These are phyloP conservation scores for Coniochaeta sp. DNA, from an alignment of 2,329 filamentous ascomycete genomes.

Conservation along the genomic window DNA sequence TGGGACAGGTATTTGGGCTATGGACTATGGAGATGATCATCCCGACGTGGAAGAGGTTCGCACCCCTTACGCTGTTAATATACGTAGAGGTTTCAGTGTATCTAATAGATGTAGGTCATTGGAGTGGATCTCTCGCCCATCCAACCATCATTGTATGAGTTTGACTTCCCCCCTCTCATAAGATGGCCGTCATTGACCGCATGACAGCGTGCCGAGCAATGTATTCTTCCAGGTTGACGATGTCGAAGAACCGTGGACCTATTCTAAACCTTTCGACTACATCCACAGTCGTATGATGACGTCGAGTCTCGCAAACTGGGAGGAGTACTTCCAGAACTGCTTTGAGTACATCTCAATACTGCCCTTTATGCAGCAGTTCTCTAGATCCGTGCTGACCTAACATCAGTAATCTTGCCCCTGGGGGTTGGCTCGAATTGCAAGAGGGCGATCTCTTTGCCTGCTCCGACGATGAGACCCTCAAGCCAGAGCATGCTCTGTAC, in stretches of 20 bases:
- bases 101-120: background rate
- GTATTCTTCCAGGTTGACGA: conserved; percentile 1
- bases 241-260: background rate
- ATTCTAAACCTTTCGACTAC: conserved; percentile 1
- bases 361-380: too few species aligned
- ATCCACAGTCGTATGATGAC: conserved; percentile 3
- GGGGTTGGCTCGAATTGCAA: background rate
- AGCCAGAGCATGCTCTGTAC: background rate
- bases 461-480: background rate
- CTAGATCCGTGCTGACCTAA: background rate
- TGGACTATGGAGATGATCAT: conserved; percentile 7
- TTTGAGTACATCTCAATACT: background rate
- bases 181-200: background rate
- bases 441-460: background rate
- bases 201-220: background rate
- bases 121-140: conserved; percentile 5
- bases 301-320: background rate
- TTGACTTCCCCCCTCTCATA: background rate
- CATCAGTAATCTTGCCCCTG: background rate
- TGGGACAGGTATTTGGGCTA: conserved; percentile 6
- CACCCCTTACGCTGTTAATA: background rate
- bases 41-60: background rate
- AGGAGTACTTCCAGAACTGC: background rate
- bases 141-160: conserved; percentile 7
- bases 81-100: background rate